Conservation (phyloP, 805 yeast genomes). For the Zygosaccharomyces lentus region DNA sequence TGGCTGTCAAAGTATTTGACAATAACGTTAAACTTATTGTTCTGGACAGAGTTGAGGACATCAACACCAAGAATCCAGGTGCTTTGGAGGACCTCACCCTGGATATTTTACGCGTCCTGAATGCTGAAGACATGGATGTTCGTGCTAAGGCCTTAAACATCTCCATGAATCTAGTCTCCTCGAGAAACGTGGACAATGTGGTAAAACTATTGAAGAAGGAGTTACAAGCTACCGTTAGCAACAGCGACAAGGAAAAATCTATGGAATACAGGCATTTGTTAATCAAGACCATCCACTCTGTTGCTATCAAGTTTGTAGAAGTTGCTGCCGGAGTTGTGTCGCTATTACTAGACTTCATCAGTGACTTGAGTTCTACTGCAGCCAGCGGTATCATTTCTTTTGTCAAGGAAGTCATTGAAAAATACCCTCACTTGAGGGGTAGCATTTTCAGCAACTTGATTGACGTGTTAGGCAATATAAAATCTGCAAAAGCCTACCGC, state of each 20-base stretch:
- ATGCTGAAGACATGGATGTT: slow-evolving; percentile 88
- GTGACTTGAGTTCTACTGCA: slow-evolving; percentile 77
- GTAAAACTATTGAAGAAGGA: slow-evolving; percentile 90
- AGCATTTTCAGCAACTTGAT: slow-evolving; percentile 62
- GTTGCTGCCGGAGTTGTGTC: slow-evolving; percentile 91
- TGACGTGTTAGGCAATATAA: slow-evolving; percentile 56
- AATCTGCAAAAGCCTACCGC: slow-evolving; percentile 86
- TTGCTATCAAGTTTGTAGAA: slow-evolving; percentile 84
- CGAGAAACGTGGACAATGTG: slow-evolving; percentile 91
- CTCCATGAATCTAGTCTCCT: slow-evolving; percentile 71
- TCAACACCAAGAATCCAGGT: slow-evolving; percentile 73
- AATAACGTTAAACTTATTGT: slow-evolving; percentile 92
- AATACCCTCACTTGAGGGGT: slow-evolving; percentile 73
- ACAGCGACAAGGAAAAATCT: slow-evolving; percentile 68
- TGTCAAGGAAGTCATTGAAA: slow-evolving; percentile 90
- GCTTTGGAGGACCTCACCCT: slow-evolving; percentile 75
- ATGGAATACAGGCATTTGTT: slow-evolving; percentile 84
- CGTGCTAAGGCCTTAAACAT: slow-evolving; percentile 83
- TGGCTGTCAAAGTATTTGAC: slow-evolving; percentile 91
- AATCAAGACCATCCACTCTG: slow-evolving; percentile 80
- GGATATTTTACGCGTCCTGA: slow-evolving; percentile 79
- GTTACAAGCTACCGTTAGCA: slow-evolving; percentile 64
- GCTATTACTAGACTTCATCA: slow-evolving; percentile 76
- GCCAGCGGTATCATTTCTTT: slow-evolving; percentile 89
- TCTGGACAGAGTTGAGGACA: slow-evolving; percentile 74